Evolutionary conservation across 2,329 filamentous ascomycete species (phyloP).

Genomic region (Fusarium nelsonii): DNA sequence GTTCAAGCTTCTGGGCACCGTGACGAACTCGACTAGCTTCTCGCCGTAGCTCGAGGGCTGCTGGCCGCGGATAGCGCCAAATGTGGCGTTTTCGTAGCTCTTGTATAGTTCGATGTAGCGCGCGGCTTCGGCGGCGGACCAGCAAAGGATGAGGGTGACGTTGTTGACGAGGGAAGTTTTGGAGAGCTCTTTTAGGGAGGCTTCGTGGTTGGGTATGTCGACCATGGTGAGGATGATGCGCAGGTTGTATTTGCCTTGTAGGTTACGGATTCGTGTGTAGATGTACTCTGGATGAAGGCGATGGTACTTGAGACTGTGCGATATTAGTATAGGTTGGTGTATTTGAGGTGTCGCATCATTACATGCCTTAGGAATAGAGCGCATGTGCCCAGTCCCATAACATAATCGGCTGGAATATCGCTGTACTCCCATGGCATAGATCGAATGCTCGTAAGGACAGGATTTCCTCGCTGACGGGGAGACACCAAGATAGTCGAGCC

Average conservation of each 20-base stretch:
- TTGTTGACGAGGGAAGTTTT: slow-evolving; percentile 95
- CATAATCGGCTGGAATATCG: slow-evolving; percentile 95
- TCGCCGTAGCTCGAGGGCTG: slow-evolving; percentile 88
- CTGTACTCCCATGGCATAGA: slow-evolving; percentile 95
- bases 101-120: slow-evolving; percentile 97
- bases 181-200: slow-evolving; percentile 86
- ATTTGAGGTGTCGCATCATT: accelerated
- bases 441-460: slow-evolving; percentile 84
- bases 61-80: slow-evolving; percentile 85
- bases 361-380: slow-evolving; percentile 82
- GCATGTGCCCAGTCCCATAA: slow-evolving; percentile 87
- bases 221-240: slow-evolving; percentile 91
- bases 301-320: slow-evolving; percentile 86
- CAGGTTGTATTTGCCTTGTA: slow-evolving; percentile 88
- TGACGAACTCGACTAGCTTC: slow-evolving; percentile 91
- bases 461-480: slow-evolving; percentile 93
- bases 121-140: slow-evolving; percentile 93
- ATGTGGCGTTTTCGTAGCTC: slow-evolving; percentile 86
- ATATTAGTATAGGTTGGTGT: neutral
- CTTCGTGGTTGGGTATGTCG: slow-evolving; percentile 95
- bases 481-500: slow-evolving; percentile 90
- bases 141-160: slow-evolving; percentile 90
- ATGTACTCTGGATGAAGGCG: slow-evolving; percentile 98
- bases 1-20: slow-evolving; percentile 88
- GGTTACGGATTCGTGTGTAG: slow-evolving; percentile 87